Evolutionary conservation across 805 yeast species (phyloP), one percentile per base, ranked within the genome.

Genomic region (Dipodascopsis uninucleata): DNA sequence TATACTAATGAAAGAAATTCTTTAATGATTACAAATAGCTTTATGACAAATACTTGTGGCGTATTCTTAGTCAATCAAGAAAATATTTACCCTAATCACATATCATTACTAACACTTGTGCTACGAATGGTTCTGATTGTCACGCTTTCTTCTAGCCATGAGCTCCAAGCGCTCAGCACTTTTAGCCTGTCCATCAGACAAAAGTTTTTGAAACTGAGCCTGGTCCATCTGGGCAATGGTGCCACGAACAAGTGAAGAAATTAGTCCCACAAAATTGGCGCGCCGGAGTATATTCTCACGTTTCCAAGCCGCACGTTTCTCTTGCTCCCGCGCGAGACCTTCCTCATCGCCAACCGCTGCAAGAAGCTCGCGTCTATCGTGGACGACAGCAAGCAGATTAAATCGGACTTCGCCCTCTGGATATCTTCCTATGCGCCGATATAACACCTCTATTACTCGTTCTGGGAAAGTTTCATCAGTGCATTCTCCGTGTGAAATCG

Each of bases 241-340:
- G 14, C 70, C 68, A 53, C 69, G 72, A 33, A 72, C 55, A 38
- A 78, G 60, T 50, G 69, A 71, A 33, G 74, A 64, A 5, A 76
- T 70, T 28, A 80, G 61, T 1, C 78, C 78, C 6, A 74, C 67
- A 57, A 74, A 73, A 55, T 78, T 80, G 52, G 71, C 76, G 43
- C 75, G 67, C 45, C 86, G 67, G 49, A 78, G 63, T 35, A 67
- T 68, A 53, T 77, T 78, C 49, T 81, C 85, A 4, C 71, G 63
- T 20, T 59, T 57, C 85, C 84, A 78, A 10, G 59, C 57, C 21
- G 65, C 71, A 42, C 85, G 64, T 60, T 78, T 78, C 29, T 49
- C 58, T 18, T 67, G 50, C 55, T 79, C 84, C 31, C 58, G 57
- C 3, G 57, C 59, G 3, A 69, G 53, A 7, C 64, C 65, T 2